Conservation (phyloP, 2,329 filamentous ascomycete species). For the Clarireedia monteithiana region DNA sequence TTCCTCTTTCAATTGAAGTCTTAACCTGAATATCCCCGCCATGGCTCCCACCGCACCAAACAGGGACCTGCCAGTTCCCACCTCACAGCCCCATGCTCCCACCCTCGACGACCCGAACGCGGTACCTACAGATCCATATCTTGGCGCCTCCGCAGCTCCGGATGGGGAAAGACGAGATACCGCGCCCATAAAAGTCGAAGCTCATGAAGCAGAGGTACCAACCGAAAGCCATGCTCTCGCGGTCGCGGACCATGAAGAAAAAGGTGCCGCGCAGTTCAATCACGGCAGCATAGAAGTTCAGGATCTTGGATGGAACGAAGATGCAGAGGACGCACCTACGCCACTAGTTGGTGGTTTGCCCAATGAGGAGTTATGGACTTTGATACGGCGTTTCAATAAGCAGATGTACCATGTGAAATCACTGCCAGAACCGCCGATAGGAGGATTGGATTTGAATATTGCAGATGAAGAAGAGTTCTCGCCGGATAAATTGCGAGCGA, state of each 20-base stretch:
- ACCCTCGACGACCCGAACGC: background rate
- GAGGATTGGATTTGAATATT: slow-evolving; percentile 70
- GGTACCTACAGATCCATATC: background rate
- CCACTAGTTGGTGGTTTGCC: slow-evolving; percentile 51
- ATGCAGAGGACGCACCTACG: slow-evolving; percentile 40
- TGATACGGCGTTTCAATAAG: slow-evolving; percentile 58
- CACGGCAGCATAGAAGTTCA: slow-evolving; percentile 38
- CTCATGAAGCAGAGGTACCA: slow-evolving; percentile 24
- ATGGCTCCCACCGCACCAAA: background rate
- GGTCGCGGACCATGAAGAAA: slow-evolving; percentile 32
- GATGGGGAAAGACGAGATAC: too few relatives aligned
- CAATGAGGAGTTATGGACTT: slow-evolving; percentile 59
- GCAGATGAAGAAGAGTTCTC: slow-evolving; percentile 79
- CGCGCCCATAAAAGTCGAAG: slow-evolving; percentile 19
- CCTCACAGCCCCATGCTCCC: background rate
- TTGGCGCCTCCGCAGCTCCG: background rate
- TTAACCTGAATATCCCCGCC: background rate
- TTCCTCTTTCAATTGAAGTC: background rate
- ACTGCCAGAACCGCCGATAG: slow-evolving; percentile 46
- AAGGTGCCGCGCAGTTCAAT: slow-evolving; percentile 34
- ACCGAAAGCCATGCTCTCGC: slow-evolving; percentile 37
- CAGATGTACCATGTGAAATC: slow-evolving; percentile 62
- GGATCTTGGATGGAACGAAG: slow-evolving; percentile 52
- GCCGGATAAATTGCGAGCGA: slow-evolving; percentile 72
- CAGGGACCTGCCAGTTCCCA: too few relatives aligned